Conservation (phyloP, 176 grass and related monocot species). For the Triticum aestivum region DNA sequence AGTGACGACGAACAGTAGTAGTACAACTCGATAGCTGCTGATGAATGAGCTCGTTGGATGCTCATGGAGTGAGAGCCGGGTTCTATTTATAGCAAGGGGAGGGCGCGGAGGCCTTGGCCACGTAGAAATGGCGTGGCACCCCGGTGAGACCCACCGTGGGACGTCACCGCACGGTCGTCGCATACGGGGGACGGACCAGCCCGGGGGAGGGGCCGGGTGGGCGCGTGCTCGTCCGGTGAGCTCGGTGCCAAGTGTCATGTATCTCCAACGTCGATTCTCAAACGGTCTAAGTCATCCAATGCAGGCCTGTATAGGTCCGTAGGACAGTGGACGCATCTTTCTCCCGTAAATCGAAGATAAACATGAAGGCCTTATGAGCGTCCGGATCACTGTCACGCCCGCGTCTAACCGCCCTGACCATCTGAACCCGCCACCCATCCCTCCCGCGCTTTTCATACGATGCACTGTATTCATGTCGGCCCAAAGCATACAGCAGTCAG, state of each 20-base stretch:
- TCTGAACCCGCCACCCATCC: no score
- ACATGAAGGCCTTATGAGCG: no score
- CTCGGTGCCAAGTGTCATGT: no score
- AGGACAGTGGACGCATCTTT: no score
- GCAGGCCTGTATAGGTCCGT: rapidly evolving
- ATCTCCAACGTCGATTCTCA: no score
- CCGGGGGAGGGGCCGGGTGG: neutral
- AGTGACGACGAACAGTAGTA: neutral
- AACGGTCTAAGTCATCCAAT: no score
- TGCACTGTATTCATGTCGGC: no score
- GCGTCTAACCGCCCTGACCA: no score
- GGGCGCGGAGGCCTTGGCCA: neutral
- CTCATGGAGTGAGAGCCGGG: neutral
- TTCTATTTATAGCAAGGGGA: slow-evolving; percentile 31
- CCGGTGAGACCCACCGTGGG: slow-evolving; percentile 1
- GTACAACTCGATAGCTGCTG: neutral
- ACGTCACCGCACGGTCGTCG: slow-evolving; percentile 13
- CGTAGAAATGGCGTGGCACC: neutral
- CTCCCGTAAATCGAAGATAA: no score
- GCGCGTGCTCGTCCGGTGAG: neutral
- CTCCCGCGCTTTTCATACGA: no score
- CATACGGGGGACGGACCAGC: neutral
- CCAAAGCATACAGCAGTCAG: no score
- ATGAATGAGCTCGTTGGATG: slow-evolving; percentile 10
- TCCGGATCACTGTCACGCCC: no score